Evolutionary conservation across 331 rosid genomes (phyloP).

Genomic region (Ulmus americana): DNA sequence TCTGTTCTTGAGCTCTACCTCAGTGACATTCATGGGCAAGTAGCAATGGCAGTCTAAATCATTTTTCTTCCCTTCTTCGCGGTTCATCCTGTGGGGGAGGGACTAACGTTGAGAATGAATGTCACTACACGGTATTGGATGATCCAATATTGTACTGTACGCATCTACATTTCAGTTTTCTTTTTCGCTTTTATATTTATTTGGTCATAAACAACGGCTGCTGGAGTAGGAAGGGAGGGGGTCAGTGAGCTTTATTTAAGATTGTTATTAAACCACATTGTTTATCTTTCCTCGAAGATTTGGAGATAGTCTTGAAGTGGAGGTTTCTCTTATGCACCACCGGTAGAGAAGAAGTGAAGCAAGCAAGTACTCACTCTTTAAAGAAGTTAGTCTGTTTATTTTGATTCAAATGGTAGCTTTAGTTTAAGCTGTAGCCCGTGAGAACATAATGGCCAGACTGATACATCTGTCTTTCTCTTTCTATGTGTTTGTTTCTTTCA

Average conservation of each 20-base stretch:
- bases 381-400: conserved; percentile 38
- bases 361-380: conserved; percentile 23
- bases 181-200: conserved; percentile 49
- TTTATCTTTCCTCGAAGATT: conserved; percentile 27
- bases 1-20: conserved; percentile 27
- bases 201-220: conserved; percentile 45
- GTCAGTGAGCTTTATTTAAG: conserved; percentile 33
- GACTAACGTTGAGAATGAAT: conserved; percentile 24
- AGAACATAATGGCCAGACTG: conserved; percentile 36
- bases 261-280: conserved; percentile 22
- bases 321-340: conserved; percentile 26
- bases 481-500: conserved; percentile 34
- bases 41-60: conserved; percentile 20
- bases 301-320: conserved; percentile 26
- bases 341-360: conserved; percentile 38
- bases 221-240: conserved; percentile 27
- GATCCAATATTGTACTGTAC: conserved; percentile 40
- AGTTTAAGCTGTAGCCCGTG: conserved; percentile 47
- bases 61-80: conserved; percentile 22
- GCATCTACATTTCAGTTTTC: conserved; percentile 40
- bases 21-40: conserved; percentile 25
- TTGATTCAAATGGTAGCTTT: conserved; percentile 50
- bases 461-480: conserved; percentile 29
- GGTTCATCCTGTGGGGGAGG: conserved; percentile 22
- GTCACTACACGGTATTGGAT: conserved; percentile 32